Evolutionary conservation across 2,329 filamentous ascomycete genomes (phyloP), one percentile per base, ranked within the genome.

Genomic region (Apiospora arundinis): DNA sequence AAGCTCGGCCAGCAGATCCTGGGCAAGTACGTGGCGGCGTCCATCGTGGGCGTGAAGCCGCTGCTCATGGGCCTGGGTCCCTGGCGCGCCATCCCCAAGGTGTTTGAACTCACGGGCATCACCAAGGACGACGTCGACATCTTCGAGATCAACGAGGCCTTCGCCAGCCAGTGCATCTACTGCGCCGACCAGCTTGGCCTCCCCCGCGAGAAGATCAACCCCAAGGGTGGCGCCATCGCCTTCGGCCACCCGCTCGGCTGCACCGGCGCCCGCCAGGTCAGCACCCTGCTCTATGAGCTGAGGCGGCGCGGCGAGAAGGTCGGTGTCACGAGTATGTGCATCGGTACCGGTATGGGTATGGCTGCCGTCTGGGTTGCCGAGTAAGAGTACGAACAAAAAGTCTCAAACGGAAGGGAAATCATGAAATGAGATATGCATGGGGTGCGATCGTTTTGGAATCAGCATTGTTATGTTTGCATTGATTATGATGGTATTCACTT

Each of bases 91-190:
- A 98, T 99, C 79, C 96, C 96, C 75, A 93, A 95, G 81, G 95
- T 94, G 4, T 91, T 98, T 71, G 89, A 93, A 81, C 95, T 96
- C 82, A 93, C 95, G 0, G 95, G 95, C 72, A 91, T 99, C 77
- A 87, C 86, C 80, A 94, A 92, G 83, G 92, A 97, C 71, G 95
- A 98, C 76, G 94, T 99, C 42, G 96, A 98, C 81, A 95, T 98
- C 80, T 98, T 90, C 80, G 96, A 99, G 89, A 98, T 99, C 88
- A 99, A 99, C 87, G 96, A 99, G 89, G 96, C 96, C 0, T 99
- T 99, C 82, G 96, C 96, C 44, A 93, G 91, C 74, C 95, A 98
- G 88, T 97, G 94, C 83, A 83, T 98, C 75, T 98, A 93, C 93
- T 98, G 95, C 83, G 90, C 93, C 74, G 93, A 96, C 78, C 92